phyloP scores from a whole-genome alignment of 2,329 filamentous ascomycete species.

The Penicillium sp. region DNA sequence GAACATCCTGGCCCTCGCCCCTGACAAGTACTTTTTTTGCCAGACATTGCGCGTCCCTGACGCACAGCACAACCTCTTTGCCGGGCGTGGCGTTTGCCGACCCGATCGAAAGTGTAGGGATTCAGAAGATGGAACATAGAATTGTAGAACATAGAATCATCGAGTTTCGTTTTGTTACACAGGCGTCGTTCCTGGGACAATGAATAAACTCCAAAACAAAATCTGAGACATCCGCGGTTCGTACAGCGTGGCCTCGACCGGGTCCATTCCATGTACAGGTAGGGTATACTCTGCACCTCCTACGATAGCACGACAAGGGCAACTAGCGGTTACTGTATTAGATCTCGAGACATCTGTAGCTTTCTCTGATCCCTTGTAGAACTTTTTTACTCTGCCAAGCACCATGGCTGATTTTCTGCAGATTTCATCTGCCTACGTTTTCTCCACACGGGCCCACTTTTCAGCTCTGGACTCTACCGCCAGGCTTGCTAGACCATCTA shows the following conservation, averaged over 20 bases:
- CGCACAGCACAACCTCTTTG: neutral
- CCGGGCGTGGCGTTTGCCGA: slow-evolving; percentile 3
- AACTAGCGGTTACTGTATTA: neutral
- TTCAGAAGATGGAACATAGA: neutral
- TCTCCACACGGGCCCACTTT: neutral
- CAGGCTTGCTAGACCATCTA: no score
- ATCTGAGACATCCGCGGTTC: neutral
- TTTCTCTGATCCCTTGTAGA: neutral
- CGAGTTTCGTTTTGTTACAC: neutral
- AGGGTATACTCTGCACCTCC: neutral
- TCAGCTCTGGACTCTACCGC: no score
- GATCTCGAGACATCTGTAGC: neutral
- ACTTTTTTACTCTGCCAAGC: neutral
- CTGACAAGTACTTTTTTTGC: neutral
- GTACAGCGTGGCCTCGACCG: neutral
- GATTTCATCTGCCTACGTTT: neutral
- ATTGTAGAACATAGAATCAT: neutral
- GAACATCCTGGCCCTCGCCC: neutral
- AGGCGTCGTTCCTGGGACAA: neutral
- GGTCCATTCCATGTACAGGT: neutral
- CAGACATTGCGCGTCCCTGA: slow-evolving; percentile 1
- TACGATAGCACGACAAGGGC: neutral
- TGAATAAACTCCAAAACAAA: neutral
- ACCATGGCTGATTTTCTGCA: neutral
- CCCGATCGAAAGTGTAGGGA: neutral